Evolutionary conservation across 345 rosid genomes (phyloP).

Genomic region (Microthlaspi erraticum): DNA sequence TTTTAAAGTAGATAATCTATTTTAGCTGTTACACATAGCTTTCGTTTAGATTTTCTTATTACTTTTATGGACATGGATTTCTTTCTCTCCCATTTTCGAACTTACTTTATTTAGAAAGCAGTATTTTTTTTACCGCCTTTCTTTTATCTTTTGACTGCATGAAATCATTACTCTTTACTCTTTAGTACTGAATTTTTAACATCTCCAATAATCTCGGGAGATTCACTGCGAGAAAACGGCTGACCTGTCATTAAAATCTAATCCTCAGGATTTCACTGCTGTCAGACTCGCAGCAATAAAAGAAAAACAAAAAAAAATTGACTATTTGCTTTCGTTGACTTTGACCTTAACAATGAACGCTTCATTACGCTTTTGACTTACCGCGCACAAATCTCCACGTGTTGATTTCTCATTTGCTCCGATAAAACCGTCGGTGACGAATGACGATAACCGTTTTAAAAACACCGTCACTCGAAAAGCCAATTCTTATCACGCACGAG

Average conservation of each 20-base stretch:
- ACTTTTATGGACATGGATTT: background rate
- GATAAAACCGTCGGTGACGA: slow-evolving; percentile 33
- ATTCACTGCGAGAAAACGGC: background rate
- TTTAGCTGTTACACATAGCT: slow-evolving; percentile 22
- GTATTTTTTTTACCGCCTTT: background rate
- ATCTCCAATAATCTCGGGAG: slow-evolving; percentile 7
- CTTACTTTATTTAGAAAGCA: slow-evolving; percentile 33
- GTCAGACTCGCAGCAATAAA: too few species aligned
- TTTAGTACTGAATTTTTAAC: background rate
- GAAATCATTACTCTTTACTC: too few species aligned
- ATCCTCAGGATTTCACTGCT: too few species aligned
- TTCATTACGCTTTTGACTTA: slow-evolving; percentile 34
- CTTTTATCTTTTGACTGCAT: too few species aligned
- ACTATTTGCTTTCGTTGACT: slow-evolving; percentile 21
- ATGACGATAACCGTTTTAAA: slow-evolving; percentile 32
- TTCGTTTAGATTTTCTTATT: slow-evolving; percentile 22
- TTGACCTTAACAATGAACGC: slow-evolving; percentile 6
- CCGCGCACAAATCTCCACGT: background rate
- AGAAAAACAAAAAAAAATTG: too few species aligned
- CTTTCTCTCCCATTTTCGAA: background rate
- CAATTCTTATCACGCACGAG: slow-evolving; percentile 20
- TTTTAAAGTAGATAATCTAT: background rate
- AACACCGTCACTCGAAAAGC: slow-evolving; percentile 10
- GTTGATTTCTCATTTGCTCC: background rate
- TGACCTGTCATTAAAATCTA: background rate